Evolutionary conservation across 768 basidiomycete species (phyloP).

Genomic region (Pisolithus sp.): DNA sequence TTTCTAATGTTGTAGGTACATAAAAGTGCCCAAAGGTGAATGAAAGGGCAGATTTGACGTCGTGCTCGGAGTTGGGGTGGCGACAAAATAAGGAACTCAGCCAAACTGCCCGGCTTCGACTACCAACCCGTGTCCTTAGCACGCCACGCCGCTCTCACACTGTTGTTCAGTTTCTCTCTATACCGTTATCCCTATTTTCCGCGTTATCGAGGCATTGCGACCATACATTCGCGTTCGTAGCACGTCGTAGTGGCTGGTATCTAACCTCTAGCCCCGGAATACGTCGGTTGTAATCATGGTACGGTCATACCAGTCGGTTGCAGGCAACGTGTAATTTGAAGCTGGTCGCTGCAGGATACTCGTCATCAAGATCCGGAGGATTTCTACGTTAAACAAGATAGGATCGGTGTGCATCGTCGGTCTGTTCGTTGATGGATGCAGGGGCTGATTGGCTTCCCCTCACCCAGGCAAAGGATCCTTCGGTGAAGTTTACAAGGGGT

Average conservation of each 20-base stretch:
- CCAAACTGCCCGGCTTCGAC: slow-evolving; percentile 5
- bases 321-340: slow-evolving; percentile 6
- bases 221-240: neutral
- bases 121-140: neutral
- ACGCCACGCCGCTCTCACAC: slow-evolving; percentile 2
- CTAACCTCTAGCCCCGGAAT: neutral
- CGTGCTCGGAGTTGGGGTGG: neutral
- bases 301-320: neutral
- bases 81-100: slow-evolving; percentile 23
- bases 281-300: slow-evolving; percentile 15
- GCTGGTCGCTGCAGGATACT: slow-evolving; percentile 42
- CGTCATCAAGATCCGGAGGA: slow-evolving; percentile 89
- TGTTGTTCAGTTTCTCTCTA: neutral
- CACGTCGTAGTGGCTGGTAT: neutral
- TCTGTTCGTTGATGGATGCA: slow-evolving; percentile 9
- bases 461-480: slow-evolving; percentile 95
- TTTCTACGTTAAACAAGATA: slow-evolving; percentile 93
- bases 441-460: slow-evolving; percentile 9
- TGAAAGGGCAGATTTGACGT: neutral
- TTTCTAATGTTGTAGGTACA: neutral
- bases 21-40: neutral
- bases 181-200: neutral
- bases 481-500: slow-evolving; percentile 99
- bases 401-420: slow-evolving; percentile 64
- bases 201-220: neutral